Evolutionary conservation across 106 monocot genomes (phyloP).

Genomic region (Acorus gramineus): DNA sequence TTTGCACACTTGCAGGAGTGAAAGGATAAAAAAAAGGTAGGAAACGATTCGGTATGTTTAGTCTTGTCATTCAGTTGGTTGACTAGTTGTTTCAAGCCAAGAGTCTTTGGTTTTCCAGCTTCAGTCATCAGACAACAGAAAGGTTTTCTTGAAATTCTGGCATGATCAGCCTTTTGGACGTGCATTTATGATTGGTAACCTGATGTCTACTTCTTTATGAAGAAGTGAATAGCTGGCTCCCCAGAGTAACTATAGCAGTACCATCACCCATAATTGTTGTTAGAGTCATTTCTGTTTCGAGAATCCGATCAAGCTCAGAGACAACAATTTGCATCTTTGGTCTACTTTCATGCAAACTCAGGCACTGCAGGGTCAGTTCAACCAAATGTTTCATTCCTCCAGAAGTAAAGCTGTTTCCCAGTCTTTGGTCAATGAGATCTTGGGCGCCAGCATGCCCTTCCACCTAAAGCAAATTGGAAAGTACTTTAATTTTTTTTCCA

Average conservation of each 20-base stretch:
- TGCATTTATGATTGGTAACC: too few species aligned
- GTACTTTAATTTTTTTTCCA: too few species aligned
- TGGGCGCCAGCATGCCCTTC: conserved; percentile 20
- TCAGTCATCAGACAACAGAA: too few species aligned
- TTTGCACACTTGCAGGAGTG: too few species aligned
- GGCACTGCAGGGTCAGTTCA: conserved; percentile 28
- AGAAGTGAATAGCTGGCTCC: conserved; percentile 52
- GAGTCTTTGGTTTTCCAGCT: too few species aligned
- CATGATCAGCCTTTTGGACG: too few species aligned
- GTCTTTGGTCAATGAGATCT: conserved; percentile 37
- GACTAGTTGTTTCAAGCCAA: too few species aligned
- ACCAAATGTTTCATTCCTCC: conserved; percentile 52
- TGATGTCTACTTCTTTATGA: background rate
- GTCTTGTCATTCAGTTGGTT: too few species aligned
- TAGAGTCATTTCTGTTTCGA: conserved; percentile 57
- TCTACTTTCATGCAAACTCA: conserved; percentile 16
- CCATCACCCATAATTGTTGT: conserved; percentile 66
- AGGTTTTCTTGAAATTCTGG: too few species aligned
- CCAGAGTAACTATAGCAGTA: conserved; percentile 51
- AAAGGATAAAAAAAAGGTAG: too few species aligned
- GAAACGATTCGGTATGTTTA: too few species aligned
- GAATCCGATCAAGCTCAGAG: conserved; percentile 44
- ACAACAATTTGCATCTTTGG: conserved; percentile 39
- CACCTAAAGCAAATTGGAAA: conserved; percentile 7
- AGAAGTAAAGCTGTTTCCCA: conserved; percentile 39